Evolutionary conservation across 495 filamentous ascomycete species (phyloP).

Genomic region (Amniculicola lignicola): DNA sequence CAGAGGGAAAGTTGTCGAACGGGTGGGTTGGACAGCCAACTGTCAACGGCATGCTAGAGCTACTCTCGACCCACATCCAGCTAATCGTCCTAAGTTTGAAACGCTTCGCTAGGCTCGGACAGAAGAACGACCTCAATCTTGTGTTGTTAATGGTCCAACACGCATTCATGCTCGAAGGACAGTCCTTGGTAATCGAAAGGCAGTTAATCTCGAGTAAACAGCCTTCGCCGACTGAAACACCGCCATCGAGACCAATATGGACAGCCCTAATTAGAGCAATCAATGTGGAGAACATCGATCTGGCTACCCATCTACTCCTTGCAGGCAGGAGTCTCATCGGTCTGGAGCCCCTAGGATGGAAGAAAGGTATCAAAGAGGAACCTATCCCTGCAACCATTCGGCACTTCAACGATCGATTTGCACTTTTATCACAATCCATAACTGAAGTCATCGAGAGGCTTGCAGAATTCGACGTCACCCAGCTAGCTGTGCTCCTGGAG

Average conservation of each 20-base stretch:
- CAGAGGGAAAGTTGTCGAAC: slow-evolving; percentile 1
- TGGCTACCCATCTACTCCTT: slow-evolving; percentile 69
- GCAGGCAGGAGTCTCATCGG: slow-evolving; percentile 65
- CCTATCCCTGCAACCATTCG: slow-evolving; percentile 53
- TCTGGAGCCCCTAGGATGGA: slow-evolving; percentile 65
- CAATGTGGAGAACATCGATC: slow-evolving; percentile 56
- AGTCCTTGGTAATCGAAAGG: slow-evolving; percentile 68
- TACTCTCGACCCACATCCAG: slow-evolving; percentile 48
- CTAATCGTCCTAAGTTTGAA: slow-evolving; percentile 22
- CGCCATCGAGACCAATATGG: slow-evolving; percentile 70
- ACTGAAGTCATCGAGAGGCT: slow-evolving; percentile 71
- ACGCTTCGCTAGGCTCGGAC: slow-evolving; percentile 4
- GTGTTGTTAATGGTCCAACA: slow-evolving; percentile 62
- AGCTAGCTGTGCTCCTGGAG: slow-evolving; percentile 63
- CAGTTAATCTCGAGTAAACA: slow-evolving; percentile 58
- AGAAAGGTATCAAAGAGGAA: slow-evolving; percentile 42
- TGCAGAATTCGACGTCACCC: slow-evolving; percentile 63
- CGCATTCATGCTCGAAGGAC: slow-evolving; percentile 71
- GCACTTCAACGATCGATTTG: slow-evolving; percentile 72
- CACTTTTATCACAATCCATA: slow-evolving; percentile 64
- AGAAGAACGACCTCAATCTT: slow-evolving; percentile 34
- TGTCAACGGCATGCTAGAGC: slow-evolving; percentile 52
- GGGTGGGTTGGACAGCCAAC: slow-evolving; percentile 53
- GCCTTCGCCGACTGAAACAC: slow-evolving; percentile 63
- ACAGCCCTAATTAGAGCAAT: slow-evolving; percentile 68